Conservation (phyloP, 495 filamentous ascomycete genomes). For the Penicillium atrosanguineum region DNA sequence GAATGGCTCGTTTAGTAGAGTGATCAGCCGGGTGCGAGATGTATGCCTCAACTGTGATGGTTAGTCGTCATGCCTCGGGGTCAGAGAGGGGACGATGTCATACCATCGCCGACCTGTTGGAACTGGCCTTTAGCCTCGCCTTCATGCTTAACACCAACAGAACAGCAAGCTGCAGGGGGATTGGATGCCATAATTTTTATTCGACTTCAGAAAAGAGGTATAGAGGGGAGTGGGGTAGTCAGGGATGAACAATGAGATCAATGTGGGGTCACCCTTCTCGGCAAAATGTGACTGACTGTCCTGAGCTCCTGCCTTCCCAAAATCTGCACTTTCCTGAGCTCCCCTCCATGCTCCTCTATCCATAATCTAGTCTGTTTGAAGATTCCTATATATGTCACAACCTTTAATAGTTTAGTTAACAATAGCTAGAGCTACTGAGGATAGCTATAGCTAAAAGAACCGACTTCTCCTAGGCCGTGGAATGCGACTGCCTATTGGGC, state of each 20-base stretch:
- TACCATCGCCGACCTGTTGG: constrained; percentile 27
- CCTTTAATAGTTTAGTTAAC: too few relatives aligned
- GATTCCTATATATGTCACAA: too few relatives aligned
- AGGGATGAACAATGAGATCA: background rate
- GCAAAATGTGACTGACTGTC: background rate
- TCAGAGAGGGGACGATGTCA: background rate
- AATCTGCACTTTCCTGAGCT: too few relatives aligned
- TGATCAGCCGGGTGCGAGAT: constrained; percentile 21
- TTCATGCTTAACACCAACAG: constrained; percentile 36
- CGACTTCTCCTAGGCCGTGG: background rate
- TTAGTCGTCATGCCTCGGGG: background rate
- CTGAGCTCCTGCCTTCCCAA: background rate
- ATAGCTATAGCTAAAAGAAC: too few relatives aligned
- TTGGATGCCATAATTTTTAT: constrained; percentile 43
- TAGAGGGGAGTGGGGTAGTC: background rate
- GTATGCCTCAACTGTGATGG: constrained; percentile 28
- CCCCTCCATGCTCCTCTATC: too few relatives aligned
- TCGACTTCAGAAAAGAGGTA: too few relatives aligned
- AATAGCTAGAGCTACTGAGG: too few relatives aligned
- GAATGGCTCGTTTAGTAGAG: constrained; percentile 25
- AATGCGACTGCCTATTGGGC: background rate
- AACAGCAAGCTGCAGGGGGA: constrained; percentile 46
- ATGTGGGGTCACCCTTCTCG: background rate
- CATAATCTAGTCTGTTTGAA: too few relatives aligned
- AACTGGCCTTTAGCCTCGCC: constrained; percentile 27